Evolutionary conservation across 2,329 filamentous ascomycete genomes (phyloP).

Genomic region (Podosphaera fusca): DNA sequence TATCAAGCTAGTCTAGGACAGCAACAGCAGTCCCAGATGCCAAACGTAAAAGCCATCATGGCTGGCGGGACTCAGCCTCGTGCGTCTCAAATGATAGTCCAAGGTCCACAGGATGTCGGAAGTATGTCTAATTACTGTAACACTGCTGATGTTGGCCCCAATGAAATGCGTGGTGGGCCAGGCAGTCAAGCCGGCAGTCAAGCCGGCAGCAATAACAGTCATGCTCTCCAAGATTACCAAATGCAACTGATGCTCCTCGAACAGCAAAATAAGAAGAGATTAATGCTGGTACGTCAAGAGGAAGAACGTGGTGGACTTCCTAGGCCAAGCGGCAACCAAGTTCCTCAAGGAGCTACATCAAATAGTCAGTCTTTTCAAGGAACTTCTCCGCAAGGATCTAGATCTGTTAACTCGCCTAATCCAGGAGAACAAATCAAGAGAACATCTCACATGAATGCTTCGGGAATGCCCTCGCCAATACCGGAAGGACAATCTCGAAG

Average conservation of each 20-base stretch:
- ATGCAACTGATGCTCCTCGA: conserved; percentile 76
- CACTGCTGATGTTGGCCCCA: conserved; percentile 30
- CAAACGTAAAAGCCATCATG: conserved; percentile 29
- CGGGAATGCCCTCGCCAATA: conserved; percentile 45
- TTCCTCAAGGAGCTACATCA: conserved; percentile 28
- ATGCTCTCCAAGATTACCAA: conserved; percentile 68
- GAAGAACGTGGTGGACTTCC: conserved; percentile 38
- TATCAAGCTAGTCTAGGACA: conserved; percentile 70
- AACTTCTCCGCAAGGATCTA: conserved; percentile 42
- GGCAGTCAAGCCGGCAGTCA: conserved; percentile 21
- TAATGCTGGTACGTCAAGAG: conserved; percentile 60
- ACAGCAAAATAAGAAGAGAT: conserved; percentile 68
- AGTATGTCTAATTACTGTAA: conserved; percentile 39
- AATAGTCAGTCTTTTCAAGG: conserved; percentile 41
- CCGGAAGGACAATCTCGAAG: conserved; percentile 46
- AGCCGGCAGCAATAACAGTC: conserved; percentile 27
- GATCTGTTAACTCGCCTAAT: conserved; percentile 52
- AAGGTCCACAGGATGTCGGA: conserved; percentile 38
- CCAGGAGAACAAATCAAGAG: conserved; percentile 61
- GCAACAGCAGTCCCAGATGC: conserved; percentile 29
- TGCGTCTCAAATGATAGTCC: conserved; percentile 57
- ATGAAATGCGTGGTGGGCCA: conserved; percentile 32
- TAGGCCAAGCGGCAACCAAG: conserved; percentile 25
- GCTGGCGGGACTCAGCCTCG: conserved; percentile 48
- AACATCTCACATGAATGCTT: conserved; percentile 48